Evolutionary conservation across 2,329 filamentous ascomycete species (phyloP).

Genomic region (Pochonia chlamydosporia): DNA sequence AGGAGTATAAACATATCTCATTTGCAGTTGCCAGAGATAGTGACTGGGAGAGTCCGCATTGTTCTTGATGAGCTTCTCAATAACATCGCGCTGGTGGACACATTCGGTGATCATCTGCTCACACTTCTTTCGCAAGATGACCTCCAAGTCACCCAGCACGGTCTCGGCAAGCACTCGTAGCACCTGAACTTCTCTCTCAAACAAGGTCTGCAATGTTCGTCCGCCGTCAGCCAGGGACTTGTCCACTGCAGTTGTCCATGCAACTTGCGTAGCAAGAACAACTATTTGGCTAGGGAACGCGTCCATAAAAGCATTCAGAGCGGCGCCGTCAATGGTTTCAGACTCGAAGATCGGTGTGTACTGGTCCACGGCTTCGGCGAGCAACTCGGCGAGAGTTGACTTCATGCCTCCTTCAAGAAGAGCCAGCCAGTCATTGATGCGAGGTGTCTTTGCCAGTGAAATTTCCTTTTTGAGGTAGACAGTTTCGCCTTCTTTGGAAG

Average conservation of each 20-base stretch:
- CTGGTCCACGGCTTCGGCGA: constrained; percentile 78
- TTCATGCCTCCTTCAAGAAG: constrained; percentile 93
- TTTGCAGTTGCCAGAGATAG: constrained; percentile 90
- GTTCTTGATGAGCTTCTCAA: constrained; percentile 74
- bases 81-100: constrained; percentile 92
- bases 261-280: constrained; percentile 86
- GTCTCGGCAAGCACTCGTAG: constrained; percentile 81
- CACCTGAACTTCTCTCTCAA: constrained; percentile 77
- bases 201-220: constrained; percentile 61
- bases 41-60: constrained; percentile 72
- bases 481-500: constrained; percentile 89
- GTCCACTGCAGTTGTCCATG: constrained; percentile 87
- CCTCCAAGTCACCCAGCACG: constrained; percentile 82
- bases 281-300: constrained; percentile 91
- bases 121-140: constrained; percentile 89
- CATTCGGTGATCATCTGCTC: constrained; percentile 98
- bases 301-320: constrained; percentile 74
- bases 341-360: constrained; percentile 75
- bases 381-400: constrained; percentile 80
- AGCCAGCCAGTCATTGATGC: constrained; percentile 98
- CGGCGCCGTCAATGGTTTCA: constrained; percentile 60
- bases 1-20: constrained; percentile 87
- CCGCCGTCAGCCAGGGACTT: constrained; percentile 69
- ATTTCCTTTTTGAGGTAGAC: constrained; percentile 87
- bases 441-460: constrained; percentile 85